Conservation (phyloP, 1,284 basidiomycete genomes). For the Clitocybe nebularis region DNA sequence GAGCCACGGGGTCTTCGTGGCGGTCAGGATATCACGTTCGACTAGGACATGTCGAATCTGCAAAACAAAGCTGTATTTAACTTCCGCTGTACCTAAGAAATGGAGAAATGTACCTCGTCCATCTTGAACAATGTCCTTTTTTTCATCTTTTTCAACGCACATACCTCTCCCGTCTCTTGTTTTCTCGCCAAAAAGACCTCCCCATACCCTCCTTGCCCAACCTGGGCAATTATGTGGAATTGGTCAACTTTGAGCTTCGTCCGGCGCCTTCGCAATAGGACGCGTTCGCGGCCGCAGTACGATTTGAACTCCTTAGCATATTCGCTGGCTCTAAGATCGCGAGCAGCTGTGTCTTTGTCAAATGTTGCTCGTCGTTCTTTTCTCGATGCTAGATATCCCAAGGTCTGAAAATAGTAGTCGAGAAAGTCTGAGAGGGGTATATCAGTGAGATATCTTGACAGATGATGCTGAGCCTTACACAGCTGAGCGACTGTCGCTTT, state of each 20-base stretch:
- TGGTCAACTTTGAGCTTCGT: conserved; percentile 87
- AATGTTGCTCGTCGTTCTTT: conserved; percentile 81
- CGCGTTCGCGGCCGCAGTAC: conserved; percentile 89
- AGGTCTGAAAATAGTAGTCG: conserved; percentile 91
- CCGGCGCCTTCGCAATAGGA: conserved; percentile 81
- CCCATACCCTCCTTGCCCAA: conserved; percentile 95
- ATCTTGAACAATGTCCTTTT: conserved; percentile 93
- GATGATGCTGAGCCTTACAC: conserved; percentile 49
- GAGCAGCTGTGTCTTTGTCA: conserved; percentile 74
- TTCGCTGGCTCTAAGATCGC: conserved; percentile 61
- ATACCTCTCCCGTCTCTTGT: conserved; percentile 89
- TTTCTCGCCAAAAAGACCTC: conserved; percentile 93
- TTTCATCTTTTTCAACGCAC: conserved; percentile 94
- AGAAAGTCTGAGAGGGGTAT: conserved; percentile 67
- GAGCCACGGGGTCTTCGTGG: conserved; percentile 94
- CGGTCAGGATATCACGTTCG: conserved; percentile 94
- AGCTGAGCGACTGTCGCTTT: conserved; percentile 95
- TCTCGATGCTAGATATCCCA: conserved; percentile 82
- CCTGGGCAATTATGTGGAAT: conserved; percentile 94
- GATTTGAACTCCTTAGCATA: conserved; percentile 83
- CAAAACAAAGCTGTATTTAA: too few species aligned
- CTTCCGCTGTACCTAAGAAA: too few species aligned
- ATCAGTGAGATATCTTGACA: neutral
- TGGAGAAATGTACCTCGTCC: conserved; percentile 77
- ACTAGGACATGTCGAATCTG: conserved; percentile 91